A percentile compares a stretch with the other conserved stretches of the same genome.
phyloP scores from a whole-genome alignment of 129 eudicot species.

The Pittosporum tobira region DNA sequence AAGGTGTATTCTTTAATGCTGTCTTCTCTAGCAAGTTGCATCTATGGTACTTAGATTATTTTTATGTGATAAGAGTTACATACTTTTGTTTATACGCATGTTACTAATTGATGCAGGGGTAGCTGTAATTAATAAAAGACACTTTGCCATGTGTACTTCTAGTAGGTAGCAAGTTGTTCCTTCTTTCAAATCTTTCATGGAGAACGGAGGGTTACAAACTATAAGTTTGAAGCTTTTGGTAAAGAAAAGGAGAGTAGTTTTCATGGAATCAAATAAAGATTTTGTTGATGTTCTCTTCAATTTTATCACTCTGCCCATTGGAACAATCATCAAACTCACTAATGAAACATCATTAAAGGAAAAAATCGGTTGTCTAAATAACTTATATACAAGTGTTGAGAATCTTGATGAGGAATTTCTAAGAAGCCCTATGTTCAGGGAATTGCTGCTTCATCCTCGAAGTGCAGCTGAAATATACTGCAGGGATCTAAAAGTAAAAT shows the following conservation, averaged over 20 bases:
- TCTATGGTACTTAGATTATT: too few relatives aligned
- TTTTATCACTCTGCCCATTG: slow-evolving; percentile 27
- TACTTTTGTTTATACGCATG: too few relatives aligned
- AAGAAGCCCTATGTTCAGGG: too few relatives aligned
- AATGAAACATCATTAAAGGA: slow-evolving; percentile 2
- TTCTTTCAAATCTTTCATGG: slow-evolving; percentile 9
- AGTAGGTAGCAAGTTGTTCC: background rate
- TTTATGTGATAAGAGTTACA: too few relatives aligned
- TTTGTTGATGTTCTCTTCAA: slow-evolving; percentile 26
- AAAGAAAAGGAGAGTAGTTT: slow-evolving; percentile 17
- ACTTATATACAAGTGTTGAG: slow-evolving; percentile 17
- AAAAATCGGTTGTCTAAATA: slow-evolving; percentile 20
- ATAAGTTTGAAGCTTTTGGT: slow-evolving; percentile 19
- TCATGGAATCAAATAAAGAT: slow-evolving; percentile 22
- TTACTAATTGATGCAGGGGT: too few relatives aligned
- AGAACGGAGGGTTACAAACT: slow-evolving; percentile 2
- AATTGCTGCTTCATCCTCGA: slow-evolving; percentile 22
- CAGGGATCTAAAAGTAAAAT: slow-evolving; percentile 9
- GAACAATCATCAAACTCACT: slow-evolving; percentile 9
- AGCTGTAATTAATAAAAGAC: too few relatives aligned
- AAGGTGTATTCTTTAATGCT: too few relatives aligned
- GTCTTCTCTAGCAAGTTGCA: too few relatives aligned
- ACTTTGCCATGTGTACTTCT: too few relatives aligned
- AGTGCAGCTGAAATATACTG: slow-evolving; percentile 18
- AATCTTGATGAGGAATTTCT: slow-evolving; percentile 10